Conservation (phyloP, 441 rosid species). For the Cnidoscolus chayamansa region DNA sequence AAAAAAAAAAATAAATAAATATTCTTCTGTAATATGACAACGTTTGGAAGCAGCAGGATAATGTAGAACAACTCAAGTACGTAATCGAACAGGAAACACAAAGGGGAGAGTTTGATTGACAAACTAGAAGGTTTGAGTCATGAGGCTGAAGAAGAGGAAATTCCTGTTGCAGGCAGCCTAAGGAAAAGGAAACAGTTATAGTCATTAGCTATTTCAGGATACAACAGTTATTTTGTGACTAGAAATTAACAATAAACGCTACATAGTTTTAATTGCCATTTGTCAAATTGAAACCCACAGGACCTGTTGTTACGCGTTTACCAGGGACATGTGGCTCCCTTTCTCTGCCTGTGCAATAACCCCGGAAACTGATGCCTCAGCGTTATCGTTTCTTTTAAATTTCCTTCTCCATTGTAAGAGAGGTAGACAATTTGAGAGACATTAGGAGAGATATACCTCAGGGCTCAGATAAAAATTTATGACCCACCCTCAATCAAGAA, state of each 20-base stretch:
- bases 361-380: conserved; percentile 19
- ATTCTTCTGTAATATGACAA: not conserved
- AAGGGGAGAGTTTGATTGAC: not conserved
- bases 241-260: too few relatives aligned
- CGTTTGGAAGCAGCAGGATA: not conserved
- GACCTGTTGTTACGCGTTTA: too few relatives aligned
- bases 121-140: not conserved
- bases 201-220: conserved; percentile 27
- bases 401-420: conserved; percentile 17
- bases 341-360: conserved; percentile 21
- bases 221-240: not conserved
- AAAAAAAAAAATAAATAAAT: too few relatives aligned
- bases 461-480: conserved; percentile 2
- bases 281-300: conserved; percentile 25
- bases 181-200: conserved; percentile 11
- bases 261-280: conserved; percentile 17
- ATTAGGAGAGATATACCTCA: not conserved
- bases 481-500: conserved; percentile 30
- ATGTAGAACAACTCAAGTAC: too few relatives aligned
- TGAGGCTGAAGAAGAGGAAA: conserved; percentile 4
- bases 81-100: not conserved
- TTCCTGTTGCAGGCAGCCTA: too few relatives aligned
- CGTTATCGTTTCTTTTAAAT: conserved; percentile 21
- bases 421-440: conserved; percentile 15
- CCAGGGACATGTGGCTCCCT: conserved; percentile 11